Conservation (phyloP, 305 asterid species). For the Euphrasia arctica region DNA sequence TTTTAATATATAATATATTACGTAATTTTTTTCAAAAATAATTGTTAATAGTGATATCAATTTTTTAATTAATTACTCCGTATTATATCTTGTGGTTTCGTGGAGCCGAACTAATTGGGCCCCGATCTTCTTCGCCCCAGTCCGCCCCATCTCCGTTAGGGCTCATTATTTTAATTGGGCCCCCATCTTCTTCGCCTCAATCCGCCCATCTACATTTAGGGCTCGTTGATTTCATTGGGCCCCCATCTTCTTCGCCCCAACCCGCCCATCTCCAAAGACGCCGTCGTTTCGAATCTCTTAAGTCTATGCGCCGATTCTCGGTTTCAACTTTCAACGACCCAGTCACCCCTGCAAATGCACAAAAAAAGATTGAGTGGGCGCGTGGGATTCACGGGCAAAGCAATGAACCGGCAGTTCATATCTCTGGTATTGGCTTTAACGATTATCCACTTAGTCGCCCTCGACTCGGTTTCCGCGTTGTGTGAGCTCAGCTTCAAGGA, state of each 20-base stretch:
- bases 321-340: constrained; percentile 23
- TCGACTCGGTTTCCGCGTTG: constrained; percentile 40
- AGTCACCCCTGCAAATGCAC: constrained; percentile 17
- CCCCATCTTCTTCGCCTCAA: too few species aligned
- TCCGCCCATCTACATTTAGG: neutral
- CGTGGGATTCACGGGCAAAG: constrained; percentile 33
- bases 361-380: constrained; percentile 11
- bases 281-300: neutral
- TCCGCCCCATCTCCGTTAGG: too few species aligned
- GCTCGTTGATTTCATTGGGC: constrained; percentile 19
- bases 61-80: too few species aligned
- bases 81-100: too few species aligned
- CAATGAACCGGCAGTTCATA: constrained; percentile 39
- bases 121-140: too few species aligned
- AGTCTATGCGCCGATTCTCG: constrained; percentile 19
- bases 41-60: too few species aligned
- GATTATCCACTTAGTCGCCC: constrained; percentile 43
- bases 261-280: neutral
- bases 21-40: too few species aligned
- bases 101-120: too few species aligned
- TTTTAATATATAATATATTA: too few species aligned
- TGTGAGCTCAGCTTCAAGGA: constrained; percentile 70
- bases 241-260: neutral
- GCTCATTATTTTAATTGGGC: too few species aligned
- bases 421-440: constrained; percentile 31